Evolutionary conservation across 1,139 yeast species (phyloP), one percentile per base, ranked within the genome.

Genomic region (Yamadazyma triangularis): DNA sequence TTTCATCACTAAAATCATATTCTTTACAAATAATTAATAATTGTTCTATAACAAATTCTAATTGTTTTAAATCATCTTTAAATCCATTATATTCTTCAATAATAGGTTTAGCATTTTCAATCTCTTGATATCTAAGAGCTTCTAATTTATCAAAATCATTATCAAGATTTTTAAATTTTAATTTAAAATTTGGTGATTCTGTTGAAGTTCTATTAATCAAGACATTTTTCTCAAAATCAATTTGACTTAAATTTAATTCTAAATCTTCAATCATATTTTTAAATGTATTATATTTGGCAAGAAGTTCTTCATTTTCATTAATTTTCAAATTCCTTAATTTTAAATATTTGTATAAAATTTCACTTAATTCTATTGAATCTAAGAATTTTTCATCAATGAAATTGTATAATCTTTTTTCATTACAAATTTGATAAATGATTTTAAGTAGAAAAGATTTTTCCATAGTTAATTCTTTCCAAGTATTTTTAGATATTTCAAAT

Each of bases 1-100:
- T 75, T 53, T 89, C 96, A 58, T 91, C 98, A 42, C 89, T 82
- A 48, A 77, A 87, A 52, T 91, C 98, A 50, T 81, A 84, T 24
- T 76, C 76, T 26, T 72, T 72, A 0, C 91, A 80, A 24, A 87
- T 73, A 7, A 66, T 58, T 24, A 91, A 55, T 21, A 93, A 53
- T 51, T 91, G 96, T 37, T 79, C 77, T 28, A 87, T 72, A 28
- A 88, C 76, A 47, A 81, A 89, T 43, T 86, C 89, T 23, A 79
- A 53, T 35, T 83, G 91, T 20, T 63, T 64, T 13, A 73, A 65
- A 29, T 58, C 60, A 16, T 58, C 68, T 3, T 53, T 12, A 51
- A 51, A 25, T 30, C 33, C 34, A 8, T 36, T 29, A 27, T 55
- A 58, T 10, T 51, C 53, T n/a, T 49, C 51, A 15, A 49, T 54